These are phyloP conservation scores for Camellia lanceoleosa DNA, from an alignment of 148 eudicot genomes.

Conservation along the genomic window DNA sequence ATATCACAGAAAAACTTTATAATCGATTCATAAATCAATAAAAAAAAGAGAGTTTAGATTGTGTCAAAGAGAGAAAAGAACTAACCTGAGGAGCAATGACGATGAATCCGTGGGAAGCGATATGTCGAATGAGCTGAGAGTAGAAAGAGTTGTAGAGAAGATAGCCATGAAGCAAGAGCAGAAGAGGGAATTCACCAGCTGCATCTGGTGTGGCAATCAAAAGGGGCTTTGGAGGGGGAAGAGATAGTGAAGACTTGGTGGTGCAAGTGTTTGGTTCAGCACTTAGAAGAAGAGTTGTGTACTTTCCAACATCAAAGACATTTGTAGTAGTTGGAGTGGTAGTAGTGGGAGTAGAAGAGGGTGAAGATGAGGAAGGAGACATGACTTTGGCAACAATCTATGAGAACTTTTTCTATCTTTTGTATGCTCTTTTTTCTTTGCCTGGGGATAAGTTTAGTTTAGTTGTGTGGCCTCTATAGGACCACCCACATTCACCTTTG, in stretches of 20 bases:
- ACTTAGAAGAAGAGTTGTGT: slow-evolving; percentile 28
- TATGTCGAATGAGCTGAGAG: slow-evolving; percentile 60
- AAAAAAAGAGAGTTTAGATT: background rate
- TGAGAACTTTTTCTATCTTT: background rate
- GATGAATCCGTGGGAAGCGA: slow-evolving; percentile 82
- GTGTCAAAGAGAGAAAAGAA: background rate
- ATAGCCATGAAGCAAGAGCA: slow-evolving; percentile 68
- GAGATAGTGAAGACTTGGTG: background rate
- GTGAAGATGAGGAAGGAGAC: slow-evolving; percentile 27
- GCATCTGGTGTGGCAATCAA: slow-evolving; percentile 48
- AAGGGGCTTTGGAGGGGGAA: slow-evolving; percentile 50
- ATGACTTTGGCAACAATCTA: background rate
- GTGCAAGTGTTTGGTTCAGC: slow-evolving; percentile 25
- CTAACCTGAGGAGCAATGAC: slow-evolving; percentile 82
- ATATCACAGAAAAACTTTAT: background rate
- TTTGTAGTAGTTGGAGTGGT: slow-evolving; percentile 1
- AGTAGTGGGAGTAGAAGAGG: background rate
- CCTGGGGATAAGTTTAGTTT: slow-evolving; percentile 17
- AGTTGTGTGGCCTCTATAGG: slow-evolving; percentile 15
- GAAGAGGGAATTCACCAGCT: slow-evolving; percentile 44
- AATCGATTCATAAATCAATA: no score
- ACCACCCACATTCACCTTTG: background rate
- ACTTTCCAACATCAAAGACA: slow-evolving; percentile 44
- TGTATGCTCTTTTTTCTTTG: background rate
- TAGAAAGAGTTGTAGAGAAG: slow-evolving; percentile 61